Percentiles rank a stretch among this genome's conserved stretches.
Evolutionary conservation across 306 rosid species (phyloP).

Genomic region (Casuarina equisetifolia): DNA sequence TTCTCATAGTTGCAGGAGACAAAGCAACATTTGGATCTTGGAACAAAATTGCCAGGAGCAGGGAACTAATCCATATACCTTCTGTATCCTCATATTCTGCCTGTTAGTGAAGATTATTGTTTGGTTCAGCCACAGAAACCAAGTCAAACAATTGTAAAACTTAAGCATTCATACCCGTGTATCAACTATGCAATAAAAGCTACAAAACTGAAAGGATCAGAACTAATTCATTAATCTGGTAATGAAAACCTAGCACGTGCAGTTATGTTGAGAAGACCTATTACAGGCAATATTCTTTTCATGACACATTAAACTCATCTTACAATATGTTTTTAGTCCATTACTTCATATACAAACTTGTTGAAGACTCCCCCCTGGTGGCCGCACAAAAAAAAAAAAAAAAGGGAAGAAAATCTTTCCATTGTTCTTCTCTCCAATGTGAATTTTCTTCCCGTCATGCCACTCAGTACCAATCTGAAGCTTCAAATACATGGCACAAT

Average conservation of each 20-base stretch:
- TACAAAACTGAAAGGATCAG: conserved; percentile 1
- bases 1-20: conserved; percentile 64
- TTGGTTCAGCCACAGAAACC: conserved; percentile 37
- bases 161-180: background rate
- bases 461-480: conserved; percentile 6
- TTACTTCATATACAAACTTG: background rate
- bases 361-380: background rate
- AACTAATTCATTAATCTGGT: background rate
- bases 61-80: conserved; percentile 87
- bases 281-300: background rate
- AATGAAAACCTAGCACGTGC: background rate
- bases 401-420: background rate
- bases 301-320: background rate
- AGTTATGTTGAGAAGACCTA: background rate
- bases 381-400: too few relatives aligned
- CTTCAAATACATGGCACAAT: conserved; percentile 13
- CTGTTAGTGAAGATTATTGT: conserved; percentile 45
- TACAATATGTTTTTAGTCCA: background rate
- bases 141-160: conserved; percentile 3
- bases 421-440: conserved; percentile 9
- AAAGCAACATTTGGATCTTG: conserved; percentile 65
- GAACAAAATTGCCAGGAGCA: conserved; percentile 82
- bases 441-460: conserved; percentile 16
- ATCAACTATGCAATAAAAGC: background rate
- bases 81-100: conserved; percentile 82